Conservation (phyloP, 768 basidiomycete species). For the Floccularia luteovirens region DNA sequence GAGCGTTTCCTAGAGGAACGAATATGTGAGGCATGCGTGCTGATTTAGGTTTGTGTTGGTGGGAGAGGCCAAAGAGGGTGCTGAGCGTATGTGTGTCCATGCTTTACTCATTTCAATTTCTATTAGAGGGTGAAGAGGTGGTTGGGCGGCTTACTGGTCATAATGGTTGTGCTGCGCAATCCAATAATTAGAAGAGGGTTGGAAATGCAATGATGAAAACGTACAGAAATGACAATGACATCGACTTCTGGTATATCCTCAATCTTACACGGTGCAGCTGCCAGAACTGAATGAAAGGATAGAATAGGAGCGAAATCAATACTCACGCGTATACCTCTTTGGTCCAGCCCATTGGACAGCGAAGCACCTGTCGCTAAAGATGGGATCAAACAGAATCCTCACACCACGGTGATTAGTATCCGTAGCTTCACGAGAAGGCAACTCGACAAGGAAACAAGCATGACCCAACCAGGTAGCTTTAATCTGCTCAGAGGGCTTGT, state of each 20-base stretch:
- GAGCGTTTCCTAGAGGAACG: slow-evolving; percentile 45
- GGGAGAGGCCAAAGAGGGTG: slow-evolving; percentile 27
- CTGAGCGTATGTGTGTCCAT: slow-evolving; percentile 37
- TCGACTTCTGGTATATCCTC: slow-evolving; percentile 56
- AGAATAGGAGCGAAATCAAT: not conserved
- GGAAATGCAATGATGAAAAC: slow-evolving; percentile 7
- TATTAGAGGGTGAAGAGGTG: no score
- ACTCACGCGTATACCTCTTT: slow-evolving; percentile 1
- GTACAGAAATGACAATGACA: slow-evolving; percentile 53
- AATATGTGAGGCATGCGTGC: slow-evolving; percentile 41
- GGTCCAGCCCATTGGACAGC: not conserved
- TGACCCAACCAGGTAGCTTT: slow-evolving; percentile 3
- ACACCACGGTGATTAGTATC: not conserved
- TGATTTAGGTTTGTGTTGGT: no score
- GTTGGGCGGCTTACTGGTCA: slow-evolving; percentile 31
- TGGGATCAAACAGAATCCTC: not conserved
- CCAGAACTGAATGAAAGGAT: not conserved
- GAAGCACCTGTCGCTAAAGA: slow-evolving; percentile 1
- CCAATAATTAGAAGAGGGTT: not conserved
- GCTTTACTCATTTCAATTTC: slow-evolving; percentile 15
- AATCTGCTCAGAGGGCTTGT: not conserved
- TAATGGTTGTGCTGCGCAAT: slow-evolving; percentile 39
- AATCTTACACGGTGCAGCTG: slow-evolving; percentile 41
- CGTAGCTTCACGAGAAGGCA: not conserved
- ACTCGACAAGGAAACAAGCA: slow-evolving; percentile 3